A percentile compares a stretch with the other conserved stretches of the same genome.
Conservation (phyloP, 345 rosid species). For the Eucalyptus erythrocorys region DNA sequence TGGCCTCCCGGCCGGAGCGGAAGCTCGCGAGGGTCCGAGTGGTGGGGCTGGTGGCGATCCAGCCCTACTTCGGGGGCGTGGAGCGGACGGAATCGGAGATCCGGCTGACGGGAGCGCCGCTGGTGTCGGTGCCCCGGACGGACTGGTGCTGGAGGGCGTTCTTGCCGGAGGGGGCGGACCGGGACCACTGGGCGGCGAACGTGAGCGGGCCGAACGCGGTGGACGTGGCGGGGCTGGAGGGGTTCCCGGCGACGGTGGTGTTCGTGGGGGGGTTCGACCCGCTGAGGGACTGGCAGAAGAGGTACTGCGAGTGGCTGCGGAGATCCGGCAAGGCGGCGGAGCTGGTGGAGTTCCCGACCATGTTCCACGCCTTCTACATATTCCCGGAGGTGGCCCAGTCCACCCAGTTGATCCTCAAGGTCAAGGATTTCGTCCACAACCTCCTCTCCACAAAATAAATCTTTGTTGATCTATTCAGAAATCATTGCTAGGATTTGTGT, state of each 20-base stretch:
- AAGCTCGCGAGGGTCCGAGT: constrained; percentile 13
- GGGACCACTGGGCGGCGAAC: constrained; percentile 41
- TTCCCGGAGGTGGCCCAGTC: constrained; percentile 64
- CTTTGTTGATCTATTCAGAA: neutral
- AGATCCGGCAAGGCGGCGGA: constrained; percentile 47
- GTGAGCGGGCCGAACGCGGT: constrained; percentile 33
- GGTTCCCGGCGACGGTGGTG: constrained; percentile 45
- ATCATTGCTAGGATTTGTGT: neutral
- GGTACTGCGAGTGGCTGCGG: constrained; percentile 57
- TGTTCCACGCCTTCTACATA: constrained; percentile 72
- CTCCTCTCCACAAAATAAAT: neutral
- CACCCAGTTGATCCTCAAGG: constrained; percentile 19
- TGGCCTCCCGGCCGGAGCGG: neutral
- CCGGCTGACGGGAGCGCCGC: constrained; percentile 1
- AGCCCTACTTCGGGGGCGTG: constrained; percentile 76
- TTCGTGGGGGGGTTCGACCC: constrained; percentile 58
- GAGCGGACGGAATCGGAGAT: constrained; percentile 67
- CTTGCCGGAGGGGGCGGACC: constrained; percentile 44
- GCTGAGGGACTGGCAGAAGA: constrained; percentile 69
- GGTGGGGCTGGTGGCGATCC: constrained; percentile 47
- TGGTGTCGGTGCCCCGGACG: constrained; percentile 32
- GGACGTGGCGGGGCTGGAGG: constrained; percentile 27
- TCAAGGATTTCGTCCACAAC: constrained; percentile 34
- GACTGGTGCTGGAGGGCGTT: constrained; percentile 50
- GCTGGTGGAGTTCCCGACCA: constrained; percentile 57